Percentiles rank a stretch among this genome's conserved stretches.
Conservation (phyloP, 306 rosid genomes). For the Dicorynia guianensis region DNA sequence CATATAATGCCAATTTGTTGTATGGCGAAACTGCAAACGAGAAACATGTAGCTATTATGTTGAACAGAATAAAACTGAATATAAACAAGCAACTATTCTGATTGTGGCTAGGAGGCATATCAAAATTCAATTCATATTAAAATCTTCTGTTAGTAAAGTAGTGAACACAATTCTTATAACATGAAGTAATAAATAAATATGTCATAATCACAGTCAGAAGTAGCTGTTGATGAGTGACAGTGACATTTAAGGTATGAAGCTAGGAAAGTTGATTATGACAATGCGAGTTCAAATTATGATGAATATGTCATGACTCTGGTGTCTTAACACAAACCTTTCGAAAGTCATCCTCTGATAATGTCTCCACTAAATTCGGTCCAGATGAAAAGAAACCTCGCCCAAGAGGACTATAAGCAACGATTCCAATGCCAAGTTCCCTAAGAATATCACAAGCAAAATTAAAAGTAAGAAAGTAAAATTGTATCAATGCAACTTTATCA, state of each 20-base stretch:
- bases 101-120: background rate
- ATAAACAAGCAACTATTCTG: background rate
- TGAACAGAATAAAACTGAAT: background rate
- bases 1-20: background rate
- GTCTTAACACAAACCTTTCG: conserved; percentile 53
- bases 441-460: background rate
- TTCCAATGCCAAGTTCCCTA: conserved; percentile 72
- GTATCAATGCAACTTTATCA: background rate
- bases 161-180: background rate
- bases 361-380: conserved; percentile 53
- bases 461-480: background rate
- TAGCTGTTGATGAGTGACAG: background rate
- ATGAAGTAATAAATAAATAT: background rate
- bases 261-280: background rate
- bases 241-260: background rate
- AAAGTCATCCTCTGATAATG: conserved; percentile 42
- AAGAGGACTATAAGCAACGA: conserved; percentile 73
- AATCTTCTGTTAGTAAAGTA: background rate
- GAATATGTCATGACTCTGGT: background rate
- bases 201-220: background rate
- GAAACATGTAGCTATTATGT: background rate
- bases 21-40: background rate
- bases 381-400: conserved; percentile 72
- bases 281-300: background rate
- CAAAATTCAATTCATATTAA: background rate